Evolutionary conservation across 441 rosid genomes (phyloP).

Genomic region (Gossypium davidsonii): DNA sequence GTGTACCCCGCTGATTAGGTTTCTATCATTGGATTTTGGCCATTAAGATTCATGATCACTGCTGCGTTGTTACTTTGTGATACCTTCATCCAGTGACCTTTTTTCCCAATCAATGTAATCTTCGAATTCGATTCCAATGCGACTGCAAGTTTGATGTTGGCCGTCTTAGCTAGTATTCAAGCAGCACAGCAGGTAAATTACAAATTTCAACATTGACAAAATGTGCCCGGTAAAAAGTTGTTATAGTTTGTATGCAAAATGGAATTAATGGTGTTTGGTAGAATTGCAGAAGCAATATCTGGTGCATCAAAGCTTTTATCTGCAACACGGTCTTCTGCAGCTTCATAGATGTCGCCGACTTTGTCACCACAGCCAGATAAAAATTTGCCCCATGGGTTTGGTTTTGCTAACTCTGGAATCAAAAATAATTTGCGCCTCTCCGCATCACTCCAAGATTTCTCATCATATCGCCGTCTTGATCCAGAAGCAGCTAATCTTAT

Average conservation of each 20-base stretch:
- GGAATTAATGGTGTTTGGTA: constrained; percentile 54
- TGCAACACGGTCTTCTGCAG: constrained; percentile 34
- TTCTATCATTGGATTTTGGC: background rate
- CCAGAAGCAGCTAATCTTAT: constrained; percentile 42
- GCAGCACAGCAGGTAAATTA: background rate
- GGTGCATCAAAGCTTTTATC: constrained; percentile 31
- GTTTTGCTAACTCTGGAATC: constrained; percentile 34
- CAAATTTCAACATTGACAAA: background rate
- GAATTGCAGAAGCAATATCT: constrained; percentile 42
- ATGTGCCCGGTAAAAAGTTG: background rate
- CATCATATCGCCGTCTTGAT: constrained; percentile 48
- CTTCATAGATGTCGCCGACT: constrained; percentile 44
- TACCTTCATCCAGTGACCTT: background rate
- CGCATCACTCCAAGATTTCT: constrained; percentile 84
- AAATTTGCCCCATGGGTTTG: constrained; percentile 28
- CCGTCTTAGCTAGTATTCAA: background rate
- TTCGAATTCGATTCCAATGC: background rate
- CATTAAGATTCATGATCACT: constrained; percentile 8
- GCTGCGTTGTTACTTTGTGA: background rate
- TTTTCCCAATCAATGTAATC: background rate
- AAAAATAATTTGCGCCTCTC: constrained; percentile 63
- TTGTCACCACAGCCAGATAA: constrained; percentile 34
- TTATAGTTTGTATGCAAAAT: background rate
- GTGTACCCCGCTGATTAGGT: background rate
- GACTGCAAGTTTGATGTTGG: background rate